Evolutionary conservation across 2,329 filamentous ascomycete genomes (phyloP).

Genomic region (Penicillium sp.): DNA sequence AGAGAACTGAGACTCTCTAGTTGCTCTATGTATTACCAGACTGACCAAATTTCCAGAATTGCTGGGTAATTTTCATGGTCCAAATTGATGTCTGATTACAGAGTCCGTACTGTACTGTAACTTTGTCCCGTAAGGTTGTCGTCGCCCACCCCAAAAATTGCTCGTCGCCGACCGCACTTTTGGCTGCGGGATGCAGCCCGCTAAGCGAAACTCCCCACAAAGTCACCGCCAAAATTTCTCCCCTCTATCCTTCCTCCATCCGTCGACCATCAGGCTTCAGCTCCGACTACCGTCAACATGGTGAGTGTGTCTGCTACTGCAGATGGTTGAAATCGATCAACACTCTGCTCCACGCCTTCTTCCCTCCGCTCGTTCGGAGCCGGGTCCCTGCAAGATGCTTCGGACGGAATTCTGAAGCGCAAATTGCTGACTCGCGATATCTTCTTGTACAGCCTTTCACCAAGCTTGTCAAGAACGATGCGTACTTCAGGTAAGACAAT

Average conservation of each 20-base stretch:
- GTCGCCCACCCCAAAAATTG: slow-evolving; percentile 14
- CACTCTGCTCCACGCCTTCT: slow-evolving; percentile 16
- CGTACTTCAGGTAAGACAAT: slow-evolving; percentile 89
- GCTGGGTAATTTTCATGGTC: background rate
- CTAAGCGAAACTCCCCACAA: slow-evolving; percentile 50
- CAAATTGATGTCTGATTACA: background rate
- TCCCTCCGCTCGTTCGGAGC: slow-evolving; percentile 24
- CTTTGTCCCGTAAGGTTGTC: background rate
- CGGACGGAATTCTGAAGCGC: slow-evolving; percentile 91
- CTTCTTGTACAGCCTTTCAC: slow-evolving; percentile 70
- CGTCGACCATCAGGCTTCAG: slow-evolving; percentile 37
- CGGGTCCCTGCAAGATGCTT: slow-evolving; percentile 98
- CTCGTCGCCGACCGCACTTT: slow-evolving; percentile 46
- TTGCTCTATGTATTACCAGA: background rate
- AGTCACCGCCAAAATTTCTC: slow-evolving; percentile 38
- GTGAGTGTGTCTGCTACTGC: slow-evolving; percentile 41
- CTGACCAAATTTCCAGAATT: background rate
- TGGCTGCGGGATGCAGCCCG: slow-evolving; percentile 38
- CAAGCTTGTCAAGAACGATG: slow-evolving; percentile 96
- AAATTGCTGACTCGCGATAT: slow-evolving; percentile 98
- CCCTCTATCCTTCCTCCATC: slow-evolving; percentile 35
- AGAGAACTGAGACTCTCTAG: background rate
- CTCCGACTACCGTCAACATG: slow-evolving; percentile 47
- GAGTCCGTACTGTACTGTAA: background rate
- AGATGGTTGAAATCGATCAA: slow-evolving; percentile 29